Percentiles rank a stretch among this genome's conserved stretches.
These are phyloP conservation scores for Rutstroemia sp. DNA, from an alignment of 2,329 filamentous ascomycete genomes.

Conservation along the genomic window DNA sequence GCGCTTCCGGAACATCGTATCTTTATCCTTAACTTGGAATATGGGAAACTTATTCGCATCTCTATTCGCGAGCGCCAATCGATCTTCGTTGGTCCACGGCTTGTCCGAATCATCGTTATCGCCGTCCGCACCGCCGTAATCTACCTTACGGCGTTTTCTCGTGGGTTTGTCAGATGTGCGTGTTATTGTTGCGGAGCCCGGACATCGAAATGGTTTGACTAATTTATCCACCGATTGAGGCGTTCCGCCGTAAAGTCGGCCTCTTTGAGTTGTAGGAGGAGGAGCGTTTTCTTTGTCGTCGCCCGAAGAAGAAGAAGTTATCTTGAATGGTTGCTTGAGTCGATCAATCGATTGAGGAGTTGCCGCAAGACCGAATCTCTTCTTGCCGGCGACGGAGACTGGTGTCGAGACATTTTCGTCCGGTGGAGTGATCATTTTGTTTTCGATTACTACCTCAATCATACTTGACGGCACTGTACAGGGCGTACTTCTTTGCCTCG, in stretches of 20 bases:
- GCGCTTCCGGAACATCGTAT: slow-evolving; percentile 67
- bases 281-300: slow-evolving; percentile 36
- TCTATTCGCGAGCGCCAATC: slow-evolving; percentile 74
- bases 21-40: slow-evolving; percentile 85
- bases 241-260: slow-evolving; percentile 37
- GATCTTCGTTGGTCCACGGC: slow-evolving; percentile 79
- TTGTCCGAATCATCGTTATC: slow-evolving; percentile 61
- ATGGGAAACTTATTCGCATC: slow-evolving; percentile 85
- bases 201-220: slow-evolving; percentile 85
- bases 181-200: slow-evolving; percentile 66
- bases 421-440: not conserved
- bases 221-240: slow-evolving; percentile 63
- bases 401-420: not conserved
- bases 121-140: slow-evolving; percentile 77
- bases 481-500: too few species aligned
- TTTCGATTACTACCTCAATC: not conserved
- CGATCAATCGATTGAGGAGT: slow-evolving; percentile 57
- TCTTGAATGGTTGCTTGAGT: slow-evolving; percentile 75
- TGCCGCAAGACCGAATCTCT: slow-evolving; percentile 26
- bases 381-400: slow-evolving; percentile 4
- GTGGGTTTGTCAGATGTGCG: slow-evolving; percentile 67
- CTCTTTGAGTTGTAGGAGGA: slow-evolving; percentile 20
- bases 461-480: too few species aligned
- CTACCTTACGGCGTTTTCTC: slow-evolving; percentile 83
- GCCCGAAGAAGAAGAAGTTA: slow-evolving; percentile 20